A percentile compares a stretch with the other conserved stretches of the same genome.
Conservation (phyloP, 1,284 basidiomycete species). For the Phellinidium pouzarii region DNA sequence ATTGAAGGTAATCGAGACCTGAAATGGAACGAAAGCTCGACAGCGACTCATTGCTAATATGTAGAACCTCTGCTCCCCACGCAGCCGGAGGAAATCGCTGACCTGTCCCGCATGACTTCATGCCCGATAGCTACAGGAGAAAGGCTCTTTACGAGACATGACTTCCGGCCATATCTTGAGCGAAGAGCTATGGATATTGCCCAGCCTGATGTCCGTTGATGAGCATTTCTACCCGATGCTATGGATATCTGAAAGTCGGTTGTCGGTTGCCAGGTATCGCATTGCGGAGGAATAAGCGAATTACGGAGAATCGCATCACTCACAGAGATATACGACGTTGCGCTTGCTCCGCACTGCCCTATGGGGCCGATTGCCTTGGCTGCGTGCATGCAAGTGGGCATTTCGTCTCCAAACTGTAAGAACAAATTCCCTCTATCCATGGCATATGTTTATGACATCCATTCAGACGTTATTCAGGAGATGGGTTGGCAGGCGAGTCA, state of each 20-base stretch:
- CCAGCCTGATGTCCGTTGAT: slow-evolving; percentile 66
- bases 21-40: background rate
- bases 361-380: slow-evolving; percentile 70
- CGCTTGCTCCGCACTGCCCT: slow-evolving; percentile 56
- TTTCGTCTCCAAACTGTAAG: slow-evolving; percentile 49
- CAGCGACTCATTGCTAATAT: background rate
- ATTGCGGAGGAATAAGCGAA: slow-evolving; percentile 72
- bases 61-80: slow-evolving; percentile 63
- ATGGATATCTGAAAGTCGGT: background rate
- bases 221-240: background rate
- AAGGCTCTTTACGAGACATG: slow-evolving; percentile 60
- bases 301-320: slow-evolving; percentile 61
- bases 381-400: slow-evolving; percentile 56
- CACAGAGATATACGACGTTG: slow-evolving; percentile 64
- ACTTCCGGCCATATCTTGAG: slow-evolving; percentile 69
- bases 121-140: slow-evolving; percentile 72
- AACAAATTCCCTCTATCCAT: slow-evolving; percentile 3
- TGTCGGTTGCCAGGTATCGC: slow-evolving; percentile 39
- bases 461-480: slow-evolving; percentile 54
- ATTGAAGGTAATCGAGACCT: slow-evolving; percentile 46
- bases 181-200: slow-evolving; percentile 65
- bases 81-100: slow-evolving; percentile 61
- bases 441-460: background rate
- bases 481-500: slow-evolving; percentile 52
- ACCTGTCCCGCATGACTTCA: slow-evolving; percentile 52